These are phyloP conservation scores for Cocos nucifera DNA, from an alignment of 176 grass and related monocot genomes.

Conservation along the genomic window DNA sequence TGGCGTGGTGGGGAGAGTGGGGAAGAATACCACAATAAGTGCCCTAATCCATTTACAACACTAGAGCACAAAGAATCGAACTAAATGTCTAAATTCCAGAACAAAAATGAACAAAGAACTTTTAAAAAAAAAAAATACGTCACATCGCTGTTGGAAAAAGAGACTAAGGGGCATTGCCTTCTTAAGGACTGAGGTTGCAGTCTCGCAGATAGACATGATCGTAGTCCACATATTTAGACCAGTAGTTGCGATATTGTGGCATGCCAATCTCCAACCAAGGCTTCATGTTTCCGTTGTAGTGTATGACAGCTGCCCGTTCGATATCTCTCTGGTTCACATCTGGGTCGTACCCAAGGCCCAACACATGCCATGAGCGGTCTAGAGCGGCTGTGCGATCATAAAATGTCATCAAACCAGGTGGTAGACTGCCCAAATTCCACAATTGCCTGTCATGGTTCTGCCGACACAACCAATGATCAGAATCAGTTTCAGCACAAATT, in stretches of 20 bases:
- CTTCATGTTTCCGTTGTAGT: constrained; percentile 91
- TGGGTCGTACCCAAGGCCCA: constrained; percentile 79
- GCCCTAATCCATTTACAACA: no score
- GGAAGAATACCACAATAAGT: no score
- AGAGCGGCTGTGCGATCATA: constrained; percentile 56
- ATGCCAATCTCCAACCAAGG: constrained; percentile 85
- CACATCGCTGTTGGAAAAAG: no score
- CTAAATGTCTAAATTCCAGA: no score
- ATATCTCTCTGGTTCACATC: constrained; percentile 52
- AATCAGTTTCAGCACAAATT: no score
- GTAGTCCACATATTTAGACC: constrained; percentile 77
- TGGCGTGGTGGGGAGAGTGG: no score
- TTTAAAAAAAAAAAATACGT: no score
- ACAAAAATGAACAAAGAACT: no score
- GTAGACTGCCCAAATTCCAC: constrained; percentile 88
- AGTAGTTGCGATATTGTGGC: constrained; percentile 52
- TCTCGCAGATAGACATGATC: constrained; percentile 52
- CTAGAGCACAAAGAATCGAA: no score
- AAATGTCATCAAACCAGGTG: constrained; percentile 79
- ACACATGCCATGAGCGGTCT: constrained; percentile 50
- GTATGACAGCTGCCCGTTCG: constrained; percentile 49
- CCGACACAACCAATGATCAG: neutral
- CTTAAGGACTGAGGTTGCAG: constrained; percentile 79
- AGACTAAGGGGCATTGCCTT: neutral
- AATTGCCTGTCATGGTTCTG: constrained; percentile 61